Conservation (phyloP, 2,329 filamentous ascomycete genomes). For the Fusarium sp. region DNA sequence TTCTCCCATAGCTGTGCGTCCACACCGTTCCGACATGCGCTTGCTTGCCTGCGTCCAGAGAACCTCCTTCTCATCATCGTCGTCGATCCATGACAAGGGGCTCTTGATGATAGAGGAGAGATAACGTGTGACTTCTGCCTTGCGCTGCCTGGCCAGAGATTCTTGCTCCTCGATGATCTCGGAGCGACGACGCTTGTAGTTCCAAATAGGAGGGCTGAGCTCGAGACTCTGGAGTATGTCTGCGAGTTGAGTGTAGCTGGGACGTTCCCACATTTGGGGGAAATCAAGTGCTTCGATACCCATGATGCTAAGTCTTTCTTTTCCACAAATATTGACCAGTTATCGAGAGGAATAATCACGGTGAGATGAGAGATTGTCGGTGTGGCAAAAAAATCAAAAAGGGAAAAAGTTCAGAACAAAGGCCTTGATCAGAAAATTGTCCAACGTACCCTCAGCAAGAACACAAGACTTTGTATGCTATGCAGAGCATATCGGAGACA, state of each 20-base stretch:
- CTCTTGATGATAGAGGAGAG: conserved; percentile 77
- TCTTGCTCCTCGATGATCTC: conserved; percentile 59
- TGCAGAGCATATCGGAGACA: conserved; percentile 31
- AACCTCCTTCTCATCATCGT: conserved; percentile 73
- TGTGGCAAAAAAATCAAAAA: conserved; percentile 23
- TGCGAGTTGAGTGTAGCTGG: conserved; percentile 73
- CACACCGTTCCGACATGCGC: conserved; percentile 86
- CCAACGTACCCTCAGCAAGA: conserved; percentile 19
- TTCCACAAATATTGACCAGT: not conserved
- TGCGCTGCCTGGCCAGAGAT: conserved; percentile 56
- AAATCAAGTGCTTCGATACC: conserved; percentile 67
- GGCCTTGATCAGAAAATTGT: conserved; percentile 4
- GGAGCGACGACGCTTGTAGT: conserved; percentile 57
- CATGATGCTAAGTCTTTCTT: conserved; percentile 38
- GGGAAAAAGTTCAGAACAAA: not conserved
- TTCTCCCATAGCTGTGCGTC: conserved; percentile 73
- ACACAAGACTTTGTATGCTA: conserved; percentile 19
- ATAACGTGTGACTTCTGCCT: conserved; percentile 71
- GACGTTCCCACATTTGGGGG: conserved; percentile 85
- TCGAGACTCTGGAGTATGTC: conserved; percentile 74
- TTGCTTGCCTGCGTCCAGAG: conserved; percentile 85
- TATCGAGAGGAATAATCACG: not conserved
- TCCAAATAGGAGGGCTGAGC: conserved; percentile 77
- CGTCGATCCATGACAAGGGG: conserved; percentile 74
- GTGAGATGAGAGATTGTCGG: conserved; percentile 6